phyloP scores from a whole-genome alignment of 2,329 filamentous ascomycete genomes.

The Diaporthe nobilis region DNA sequence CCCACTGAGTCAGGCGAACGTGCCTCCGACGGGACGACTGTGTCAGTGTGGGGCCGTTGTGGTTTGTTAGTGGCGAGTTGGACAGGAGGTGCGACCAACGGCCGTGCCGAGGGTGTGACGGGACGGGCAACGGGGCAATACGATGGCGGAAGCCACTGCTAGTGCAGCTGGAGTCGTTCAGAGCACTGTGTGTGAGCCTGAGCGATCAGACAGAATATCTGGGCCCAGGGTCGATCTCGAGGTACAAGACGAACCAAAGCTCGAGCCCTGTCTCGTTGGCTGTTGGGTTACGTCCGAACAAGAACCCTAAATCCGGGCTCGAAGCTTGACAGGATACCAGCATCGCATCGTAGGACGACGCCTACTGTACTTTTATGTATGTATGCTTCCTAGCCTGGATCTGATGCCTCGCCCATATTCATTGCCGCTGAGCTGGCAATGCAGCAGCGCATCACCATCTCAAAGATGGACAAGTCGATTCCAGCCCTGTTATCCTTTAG shows the following conservation, averaged over 20 bases:
- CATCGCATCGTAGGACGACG: conserved; percentile 9
- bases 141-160: background rate
- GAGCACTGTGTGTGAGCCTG: conserved; percentile 4
- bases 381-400: conserved; percentile 2
- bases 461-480: background rate
- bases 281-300: conserved; percentile 13
- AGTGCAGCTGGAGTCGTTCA: background rate
- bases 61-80: conserved; percentile 6
- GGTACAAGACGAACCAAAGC: conserved; percentile 25
- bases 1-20: background rate
- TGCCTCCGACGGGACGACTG: conserved; percentile 14
- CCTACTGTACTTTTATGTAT: background rate
- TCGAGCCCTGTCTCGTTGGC: conserved; percentile 10
- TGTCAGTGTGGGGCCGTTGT: conserved; percentile 18
- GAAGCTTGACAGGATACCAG: conserved; percentile 25
- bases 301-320: conserved; percentile 21
- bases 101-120: conserved; percentile 19
- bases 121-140: background rate
- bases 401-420: background rate
- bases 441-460: conserved; percentile 10
- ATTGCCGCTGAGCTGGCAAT: conserved; percentile 18
- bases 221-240: conserved; percentile 22
- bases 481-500: background rate
- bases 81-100: background rate
- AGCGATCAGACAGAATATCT: conserved; percentile 14